Conservation (phyloP, 2,329 filamentous ascomycete genomes). For the Drechslerella coelobrocha region DNA sequence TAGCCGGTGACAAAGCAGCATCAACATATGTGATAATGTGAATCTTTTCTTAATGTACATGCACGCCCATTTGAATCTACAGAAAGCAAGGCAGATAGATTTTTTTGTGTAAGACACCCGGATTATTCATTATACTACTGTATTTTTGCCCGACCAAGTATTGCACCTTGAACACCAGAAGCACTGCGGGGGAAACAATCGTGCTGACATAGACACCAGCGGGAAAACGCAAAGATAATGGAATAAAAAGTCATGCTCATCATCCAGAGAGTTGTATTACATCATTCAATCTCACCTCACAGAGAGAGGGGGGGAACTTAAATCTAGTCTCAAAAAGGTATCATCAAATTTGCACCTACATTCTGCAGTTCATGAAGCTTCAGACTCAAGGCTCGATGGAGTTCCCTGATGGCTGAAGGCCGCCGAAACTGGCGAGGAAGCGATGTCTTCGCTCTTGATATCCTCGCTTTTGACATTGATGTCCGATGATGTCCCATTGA, state of each 20-base stretch:
- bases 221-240: neutral
- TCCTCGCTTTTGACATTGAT: slow-evolving; percentile 34
- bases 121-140: slow-evolving; percentile 32
- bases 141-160: slow-evolving; percentile 19
- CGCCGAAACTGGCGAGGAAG: slow-evolving; percentile 36
- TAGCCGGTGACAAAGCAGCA: neutral
- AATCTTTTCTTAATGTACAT: slow-evolving; percentile 32
- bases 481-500: slow-evolving; percentile 19
- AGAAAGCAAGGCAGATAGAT: neutral
- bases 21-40: neutral
- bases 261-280: neutral
- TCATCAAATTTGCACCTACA: slow-evolving; percentile 3
- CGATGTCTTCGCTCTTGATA: slow-evolving; percentile 36
- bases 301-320: neutral
- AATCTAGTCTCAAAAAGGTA: neutral
- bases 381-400: slow-evolving; percentile 35
- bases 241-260: neutral
- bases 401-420: slow-evolving; percentile 41
- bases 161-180: slow-evolving; percentile 39
- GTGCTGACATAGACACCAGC: neutral
- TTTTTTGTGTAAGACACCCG: too few relatives aligned
- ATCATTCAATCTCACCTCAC: neutral
- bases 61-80: slow-evolving; percentile 19
- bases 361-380: slow-evolving; percentile 28
- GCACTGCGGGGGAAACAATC: slow-evolving; percentile 5